These are phyloP conservation scores for Tausonia pullulans DNA, from an alignment of 1,284 basidiomycete species.

Conservation along the genomic window DNA sequence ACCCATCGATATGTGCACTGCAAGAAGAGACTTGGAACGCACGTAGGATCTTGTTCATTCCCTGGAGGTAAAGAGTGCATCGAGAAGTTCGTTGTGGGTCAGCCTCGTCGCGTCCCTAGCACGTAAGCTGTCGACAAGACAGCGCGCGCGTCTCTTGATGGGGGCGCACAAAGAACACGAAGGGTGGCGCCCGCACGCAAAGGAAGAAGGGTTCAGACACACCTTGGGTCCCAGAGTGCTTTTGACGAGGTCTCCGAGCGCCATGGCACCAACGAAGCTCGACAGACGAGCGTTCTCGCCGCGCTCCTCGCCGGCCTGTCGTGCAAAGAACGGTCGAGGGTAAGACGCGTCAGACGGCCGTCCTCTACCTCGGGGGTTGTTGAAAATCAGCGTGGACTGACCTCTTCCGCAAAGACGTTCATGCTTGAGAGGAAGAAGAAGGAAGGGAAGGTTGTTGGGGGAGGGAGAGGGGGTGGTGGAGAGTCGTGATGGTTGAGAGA, in stretches of 20 bases:
- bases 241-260: conserved; percentile 94
- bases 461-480: background rate
- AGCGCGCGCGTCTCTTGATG: background rate
- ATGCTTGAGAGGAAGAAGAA: conserved; percentile 21
- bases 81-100: too few species aligned
- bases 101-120: background rate
- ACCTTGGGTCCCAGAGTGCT: conserved; percentile 96
- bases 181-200: background rate
- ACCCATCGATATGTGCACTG: too few species aligned
- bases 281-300: conserved; percentile 98
- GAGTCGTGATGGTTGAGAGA: background rate
- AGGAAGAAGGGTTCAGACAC: conserved; percentile 4
- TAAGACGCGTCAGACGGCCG: background rate
- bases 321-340: background rate
- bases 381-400: conserved; percentile 19
- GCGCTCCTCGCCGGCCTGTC: conserved; percentile 86
- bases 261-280: conserved; percentile 93
- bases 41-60: conserved; percentile 43
- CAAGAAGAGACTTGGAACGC: conserved; percentile 10
- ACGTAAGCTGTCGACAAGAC: background rate
- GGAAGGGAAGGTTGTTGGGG: background rate
- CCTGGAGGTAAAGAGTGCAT: conserved; percentile 18
- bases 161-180: background rate
- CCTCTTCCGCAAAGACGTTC: conserved; percentile 38
- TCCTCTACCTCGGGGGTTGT: background rate